Evolutionary conservation across 768 basidiomycete genomes (phyloP).

Genomic region (Leccinum pellstonianum): DNA sequence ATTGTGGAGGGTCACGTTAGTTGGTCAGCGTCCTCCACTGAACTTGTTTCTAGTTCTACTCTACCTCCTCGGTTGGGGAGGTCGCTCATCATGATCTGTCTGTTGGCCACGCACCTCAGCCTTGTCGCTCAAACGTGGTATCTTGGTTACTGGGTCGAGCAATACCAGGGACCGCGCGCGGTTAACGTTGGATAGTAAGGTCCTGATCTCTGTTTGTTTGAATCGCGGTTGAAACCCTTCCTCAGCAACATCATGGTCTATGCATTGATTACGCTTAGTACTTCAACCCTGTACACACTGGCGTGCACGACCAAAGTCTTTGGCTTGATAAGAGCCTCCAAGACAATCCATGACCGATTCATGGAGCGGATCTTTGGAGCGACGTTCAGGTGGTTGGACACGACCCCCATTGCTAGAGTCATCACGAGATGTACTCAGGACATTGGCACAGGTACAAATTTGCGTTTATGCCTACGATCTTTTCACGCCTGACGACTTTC

Average conservation of each 20-base stretch:
- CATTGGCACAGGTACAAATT: constrained; percentile 32
- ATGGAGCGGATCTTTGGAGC: constrained; percentile 55
- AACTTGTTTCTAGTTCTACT: too few relatives aligned
- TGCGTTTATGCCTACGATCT: background rate
- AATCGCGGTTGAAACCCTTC: background rate
- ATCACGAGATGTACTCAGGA: constrained; percentile 46
- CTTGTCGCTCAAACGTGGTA: too few relatives aligned
- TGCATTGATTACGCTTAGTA: constrained; percentile 34
- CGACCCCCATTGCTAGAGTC: constrained; percentile 27
- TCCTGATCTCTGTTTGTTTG: background rate
- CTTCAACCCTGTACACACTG: constrained; percentile 33
- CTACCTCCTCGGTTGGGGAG: too few relatives aligned
- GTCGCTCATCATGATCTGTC: too few relatives aligned
- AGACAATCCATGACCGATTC: constrained; percentile 50
- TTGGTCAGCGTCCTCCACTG: too few relatives aligned
- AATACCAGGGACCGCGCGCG: constrained; percentile 27
- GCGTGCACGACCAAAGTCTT: constrained; percentile 41
- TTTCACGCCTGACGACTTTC: background rate
- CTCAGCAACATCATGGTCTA: constrained; percentile 52
- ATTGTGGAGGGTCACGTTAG: too few relatives aligned
- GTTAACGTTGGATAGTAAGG: constrained; percentile 36
- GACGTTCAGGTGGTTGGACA: constrained; percentile 60
- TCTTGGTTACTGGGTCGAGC: constrained; percentile 14
- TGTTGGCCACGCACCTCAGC: too few relatives aligned
- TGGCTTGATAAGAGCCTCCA: constrained; percentile 53